These are phyloP conservation scores for Penium margaritaceum DNA, from an alignment of 139 green algal species.

Conservation along the genomic window DNA sequence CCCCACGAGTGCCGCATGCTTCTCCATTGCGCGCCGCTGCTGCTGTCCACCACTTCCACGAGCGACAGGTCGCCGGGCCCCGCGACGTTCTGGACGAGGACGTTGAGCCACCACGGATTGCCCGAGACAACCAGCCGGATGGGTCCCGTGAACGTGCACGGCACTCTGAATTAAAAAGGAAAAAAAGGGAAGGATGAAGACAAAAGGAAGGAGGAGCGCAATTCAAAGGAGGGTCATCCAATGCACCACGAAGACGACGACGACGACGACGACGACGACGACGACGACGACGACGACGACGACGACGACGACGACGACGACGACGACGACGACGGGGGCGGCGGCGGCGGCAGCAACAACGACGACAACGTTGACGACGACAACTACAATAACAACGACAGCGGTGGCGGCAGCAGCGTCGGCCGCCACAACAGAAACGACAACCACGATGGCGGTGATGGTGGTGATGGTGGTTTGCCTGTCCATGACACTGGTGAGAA, in stretches of 20 bases:
- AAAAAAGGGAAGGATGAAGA: neutral
- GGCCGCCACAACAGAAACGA: neutral
- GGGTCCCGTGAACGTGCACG: neutral
- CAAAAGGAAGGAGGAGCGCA: neutral
- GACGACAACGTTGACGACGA: no score
- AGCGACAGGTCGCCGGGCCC: slow-evolving; percentile 8
- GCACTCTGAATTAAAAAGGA: slow-evolving; percentile 14
- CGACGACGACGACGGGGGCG: neutral
- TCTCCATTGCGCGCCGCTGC: neutral
- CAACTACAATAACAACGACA: neutral
- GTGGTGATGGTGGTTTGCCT: no score
- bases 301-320: neutral
- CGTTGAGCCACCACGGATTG: slow-evolving; percentile 19
- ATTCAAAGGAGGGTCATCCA: neutral
- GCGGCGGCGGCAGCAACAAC: neutral
- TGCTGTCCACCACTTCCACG: neutral
- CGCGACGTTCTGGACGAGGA: slow-evolving; percentile 21
- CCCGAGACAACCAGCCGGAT: slow-evolving; percentile 10
- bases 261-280: neutral
- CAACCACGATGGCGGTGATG: neutral
- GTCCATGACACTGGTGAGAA: neutral
- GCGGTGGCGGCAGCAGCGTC: neutral
- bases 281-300: neutral
- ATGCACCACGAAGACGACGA: neutral
- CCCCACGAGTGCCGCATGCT: slow-evolving; percentile 8